Evolutionary conservation across 495 filamentous ascomycete species (phyloP).

Genomic region (Tuber umbilicatum): DNA sequence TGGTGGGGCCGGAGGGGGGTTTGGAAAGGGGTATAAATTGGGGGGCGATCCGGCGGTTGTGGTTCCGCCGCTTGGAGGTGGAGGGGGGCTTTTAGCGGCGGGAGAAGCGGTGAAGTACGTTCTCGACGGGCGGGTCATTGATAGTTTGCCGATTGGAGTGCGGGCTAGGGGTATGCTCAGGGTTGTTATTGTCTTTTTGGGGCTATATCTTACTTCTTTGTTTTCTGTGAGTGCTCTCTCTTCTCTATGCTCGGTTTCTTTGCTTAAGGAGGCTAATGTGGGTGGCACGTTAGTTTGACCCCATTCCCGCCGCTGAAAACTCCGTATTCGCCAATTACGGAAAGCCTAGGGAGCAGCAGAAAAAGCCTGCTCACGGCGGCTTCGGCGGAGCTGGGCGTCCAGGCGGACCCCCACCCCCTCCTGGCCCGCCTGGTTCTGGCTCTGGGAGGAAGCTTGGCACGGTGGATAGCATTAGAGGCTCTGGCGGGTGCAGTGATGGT

Average conservation of each 20-base stretch:
- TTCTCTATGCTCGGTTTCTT: background rate
- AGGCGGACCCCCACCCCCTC: conserved; percentile 1
- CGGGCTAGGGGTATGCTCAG: conserved; percentile 48
- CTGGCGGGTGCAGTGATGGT: conserved; percentile 11
- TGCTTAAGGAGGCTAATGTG: background rate
- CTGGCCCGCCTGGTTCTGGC: conserved; percentile 13
- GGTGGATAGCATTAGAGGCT: conserved; percentile 29
- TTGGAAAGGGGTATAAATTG: conserved; percentile 45
- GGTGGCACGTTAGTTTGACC: conserved; percentile 51
- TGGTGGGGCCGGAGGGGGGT: conserved; percentile 43
- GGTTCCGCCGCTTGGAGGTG: conserved; percentile 37
- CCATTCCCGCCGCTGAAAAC: conserved; percentile 57
- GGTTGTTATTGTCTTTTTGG: conserved; percentile 52
- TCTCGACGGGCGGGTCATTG: conserved; percentile 27
- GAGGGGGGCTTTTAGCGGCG: conserved; percentile 8
- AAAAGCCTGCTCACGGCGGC: conserved; percentile 1
- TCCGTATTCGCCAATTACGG: conserved; percentile 56
- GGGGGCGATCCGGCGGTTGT: conserved; percentile 44
- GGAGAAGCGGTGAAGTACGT: conserved; percentile 35
- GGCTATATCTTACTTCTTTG: conserved; percentile 55
- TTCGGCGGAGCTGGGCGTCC: conserved; percentile 15
- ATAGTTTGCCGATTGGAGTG: conserved; percentile 42
- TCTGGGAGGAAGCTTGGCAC: conserved; percentile 30
- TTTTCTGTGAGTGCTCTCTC: conserved; percentile 47
- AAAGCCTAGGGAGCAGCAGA: background rate